Base-by-base conservation (phyloP, 2,329 filamentous ascomycete species). In the Pseudocercospora eumusae region DNA sequence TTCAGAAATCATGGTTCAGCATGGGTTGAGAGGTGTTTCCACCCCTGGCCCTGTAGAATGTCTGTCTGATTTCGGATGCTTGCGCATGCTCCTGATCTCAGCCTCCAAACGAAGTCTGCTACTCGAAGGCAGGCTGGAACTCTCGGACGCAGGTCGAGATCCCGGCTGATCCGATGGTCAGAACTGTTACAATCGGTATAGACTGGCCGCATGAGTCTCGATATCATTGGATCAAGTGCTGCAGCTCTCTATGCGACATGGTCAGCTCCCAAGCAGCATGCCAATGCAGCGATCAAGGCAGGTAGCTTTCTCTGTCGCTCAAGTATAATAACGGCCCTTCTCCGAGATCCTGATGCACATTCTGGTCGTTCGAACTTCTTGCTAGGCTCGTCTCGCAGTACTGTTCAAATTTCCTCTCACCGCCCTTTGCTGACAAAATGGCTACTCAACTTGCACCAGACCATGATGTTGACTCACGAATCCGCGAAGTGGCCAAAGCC, bases 361-460 rank as follows among this genome's bases (percentile, higher is more conserved):
- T n/a, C 36, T 40, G 1, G 1, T 40, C 15, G 15, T 18, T 40
- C 3, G 36, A 18, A 8, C 1, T 1, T 40, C 36, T n/a, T 9
- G n/a, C 36, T 40, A 18, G 15, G 0, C 36, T 13, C 2, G 36
- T 18, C 4, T 8, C 36, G 15, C 18, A n/a, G 36, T 40, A 40
- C 13, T 47, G 4, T 11, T 47, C 7, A 11, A 47, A 4, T 40
- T 40, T 40, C 4, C 20, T 13, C 5, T 2, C 18, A 10, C 21
- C 7, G 8, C 13, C 42, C 5, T 5, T 20, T 21, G 21, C 44
- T 21, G 44, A 52, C 73, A 75, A 3, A 21, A 63, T 60, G 56
- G 52, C 57, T 4, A 44, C 61, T 25, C 53, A 40, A 9, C 59
- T 56, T 27, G 61, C 61, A 20, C 50, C 52, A 44, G 61, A 63